phyloP scores from a whole-genome alignment of 257 asterid genomes.

The Scutellaria minor region DNA sequence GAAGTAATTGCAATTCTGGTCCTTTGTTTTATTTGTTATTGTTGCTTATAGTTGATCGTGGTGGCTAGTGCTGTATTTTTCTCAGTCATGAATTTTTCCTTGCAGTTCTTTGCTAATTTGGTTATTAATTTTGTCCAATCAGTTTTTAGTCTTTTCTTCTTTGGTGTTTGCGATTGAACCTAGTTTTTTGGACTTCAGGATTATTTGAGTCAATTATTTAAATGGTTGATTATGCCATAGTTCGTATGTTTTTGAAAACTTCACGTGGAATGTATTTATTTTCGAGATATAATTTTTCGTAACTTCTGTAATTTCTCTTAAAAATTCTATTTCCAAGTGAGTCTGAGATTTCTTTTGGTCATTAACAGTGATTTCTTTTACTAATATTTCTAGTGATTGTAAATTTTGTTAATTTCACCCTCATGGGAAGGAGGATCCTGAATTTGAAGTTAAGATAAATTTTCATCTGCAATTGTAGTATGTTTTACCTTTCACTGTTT shows the following conservation, averaged over 20 bases:
- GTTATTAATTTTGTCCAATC: slow-evolving; percentile 11
- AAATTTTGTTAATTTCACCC: slow-evolving; percentile 4
- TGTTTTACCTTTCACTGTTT: not conserved
- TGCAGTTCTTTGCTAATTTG: not conserved
- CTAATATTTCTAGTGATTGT: not conserved
- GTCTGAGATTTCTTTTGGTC: not conserved
- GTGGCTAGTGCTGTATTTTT: slow-evolving; percentile 12
- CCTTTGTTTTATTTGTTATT: not conserved
- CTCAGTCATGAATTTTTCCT: slow-evolving; percentile 16
- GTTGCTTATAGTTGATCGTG: slow-evolving; percentile 8
- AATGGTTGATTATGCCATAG: not conserved
- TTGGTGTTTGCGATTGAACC: slow-evolving; percentile 22
- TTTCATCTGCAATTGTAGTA: slow-evolving; percentile 10
- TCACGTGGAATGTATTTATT: slow-evolving; percentile 24
- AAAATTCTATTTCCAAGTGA: not conserved
- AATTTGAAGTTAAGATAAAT: not conserved
- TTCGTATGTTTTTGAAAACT: not conserved
- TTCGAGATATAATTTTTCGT: slow-evolving; percentile 13
- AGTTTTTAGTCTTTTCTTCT: not conserved
- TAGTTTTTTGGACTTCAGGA: not conserved
- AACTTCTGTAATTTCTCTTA: slow-evolving; percentile 14
- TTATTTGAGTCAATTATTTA: not conserved
- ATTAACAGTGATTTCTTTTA: not conserved
- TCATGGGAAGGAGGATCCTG: slow-evolving; percentile 21
- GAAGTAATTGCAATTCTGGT: slow-evolving; percentile 7